A percentile compares a stretch with the other conserved stretches of the same genome.
Evolutionary conservation across 306 rosid species (phyloP).

Genomic region (Quercus robur): DNA sequence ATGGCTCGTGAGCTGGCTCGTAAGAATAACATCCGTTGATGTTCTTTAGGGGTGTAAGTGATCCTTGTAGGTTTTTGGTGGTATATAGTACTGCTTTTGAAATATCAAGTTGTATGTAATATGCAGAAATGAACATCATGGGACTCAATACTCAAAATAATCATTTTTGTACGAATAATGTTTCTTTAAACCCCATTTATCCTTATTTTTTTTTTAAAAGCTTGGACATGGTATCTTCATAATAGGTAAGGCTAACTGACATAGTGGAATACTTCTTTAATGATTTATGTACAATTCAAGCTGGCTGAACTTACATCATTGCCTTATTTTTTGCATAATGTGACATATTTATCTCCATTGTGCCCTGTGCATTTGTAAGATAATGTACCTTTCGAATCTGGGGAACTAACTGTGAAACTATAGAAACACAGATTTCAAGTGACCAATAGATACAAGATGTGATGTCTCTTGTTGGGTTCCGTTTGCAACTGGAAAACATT

Average conservation of each 20-base stretch:
- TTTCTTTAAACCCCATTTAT: background rate
- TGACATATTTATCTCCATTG: background rate
- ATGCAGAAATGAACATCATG: background rate
- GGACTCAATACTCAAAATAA: background rate
- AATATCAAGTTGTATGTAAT: background rate
- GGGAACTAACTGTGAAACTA: background rate
- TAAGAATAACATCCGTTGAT: slow-evolving; percentile 49
- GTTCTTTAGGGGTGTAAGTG: slow-evolving; percentile 13
- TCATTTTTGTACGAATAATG: background rate
- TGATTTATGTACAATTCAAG: background rate
- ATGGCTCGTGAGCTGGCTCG: slow-evolving; percentile 74
- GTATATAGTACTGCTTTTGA: background rate
- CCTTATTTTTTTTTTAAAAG: background rate
- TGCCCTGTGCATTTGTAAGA: background rate
- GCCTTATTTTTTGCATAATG: background rate
- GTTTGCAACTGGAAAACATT: background rate
- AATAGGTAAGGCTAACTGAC: background rate
- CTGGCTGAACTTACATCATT: background rate
- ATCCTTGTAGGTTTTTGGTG: background rate
- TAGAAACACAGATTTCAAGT: background rate
- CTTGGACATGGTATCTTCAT: background rate
- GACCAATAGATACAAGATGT: background rate
- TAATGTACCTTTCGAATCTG: background rate
- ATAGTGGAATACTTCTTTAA: background rate
- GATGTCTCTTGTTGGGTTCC: background rate